Conservation (phyloP, 1,284 basidiomycete genomes). For the Irpex sp. region DNA sequence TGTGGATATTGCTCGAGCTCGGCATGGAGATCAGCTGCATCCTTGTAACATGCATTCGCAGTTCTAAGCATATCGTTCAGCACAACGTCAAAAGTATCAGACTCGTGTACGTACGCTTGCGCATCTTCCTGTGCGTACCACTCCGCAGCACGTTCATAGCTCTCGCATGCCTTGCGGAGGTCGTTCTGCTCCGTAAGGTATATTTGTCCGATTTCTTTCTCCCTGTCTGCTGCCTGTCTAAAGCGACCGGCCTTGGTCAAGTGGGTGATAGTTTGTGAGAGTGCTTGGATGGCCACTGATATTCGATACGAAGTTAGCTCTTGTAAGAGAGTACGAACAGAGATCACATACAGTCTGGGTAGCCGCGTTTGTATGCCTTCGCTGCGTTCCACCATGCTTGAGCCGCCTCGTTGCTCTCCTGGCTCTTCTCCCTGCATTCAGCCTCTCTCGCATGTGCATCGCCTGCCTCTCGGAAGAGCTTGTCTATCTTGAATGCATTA, state of each 20-base stretch:
- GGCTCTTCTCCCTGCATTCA: constrained; percentile 82
- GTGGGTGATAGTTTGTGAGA: constrained; percentile 81
- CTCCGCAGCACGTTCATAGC: constrained; percentile 89
- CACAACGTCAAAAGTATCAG: constrained; percentile 7
- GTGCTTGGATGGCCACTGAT: constrained; percentile 86
- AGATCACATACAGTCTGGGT: constrained; percentile 66
- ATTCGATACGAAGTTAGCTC: neutral
- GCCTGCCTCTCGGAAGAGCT: constrained; percentile 86
- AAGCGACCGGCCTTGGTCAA: constrained; percentile 86
- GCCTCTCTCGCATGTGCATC: constrained; percentile 87
- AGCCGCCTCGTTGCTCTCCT: constrained; percentile 87
- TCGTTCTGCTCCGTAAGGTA: constrained; percentile 77
- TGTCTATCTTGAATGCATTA: constrained; percentile 94
- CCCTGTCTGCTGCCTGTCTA: constrained; percentile 94
- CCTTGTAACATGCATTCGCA: constrained; percentile 93
- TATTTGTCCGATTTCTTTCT: constrained; percentile 95
- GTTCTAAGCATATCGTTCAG: constrained; percentile 49
- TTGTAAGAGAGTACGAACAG: neutral
- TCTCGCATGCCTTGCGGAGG: constrained; percentile 80
- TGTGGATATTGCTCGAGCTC: constrained; percentile 82
- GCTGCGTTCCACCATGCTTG: constrained; percentile 97
- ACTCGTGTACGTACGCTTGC: constrained; percentile 64
- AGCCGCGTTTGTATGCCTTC: constrained; percentile 87
- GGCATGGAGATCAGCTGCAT: constrained; percentile 92
- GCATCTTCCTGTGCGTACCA: constrained; percentile 99